These are phyloP conservation scores for Fusarium goolgardi DNA, from an alignment of 2,329 filamentous ascomycete species.

Conservation along the genomic window DNA sequence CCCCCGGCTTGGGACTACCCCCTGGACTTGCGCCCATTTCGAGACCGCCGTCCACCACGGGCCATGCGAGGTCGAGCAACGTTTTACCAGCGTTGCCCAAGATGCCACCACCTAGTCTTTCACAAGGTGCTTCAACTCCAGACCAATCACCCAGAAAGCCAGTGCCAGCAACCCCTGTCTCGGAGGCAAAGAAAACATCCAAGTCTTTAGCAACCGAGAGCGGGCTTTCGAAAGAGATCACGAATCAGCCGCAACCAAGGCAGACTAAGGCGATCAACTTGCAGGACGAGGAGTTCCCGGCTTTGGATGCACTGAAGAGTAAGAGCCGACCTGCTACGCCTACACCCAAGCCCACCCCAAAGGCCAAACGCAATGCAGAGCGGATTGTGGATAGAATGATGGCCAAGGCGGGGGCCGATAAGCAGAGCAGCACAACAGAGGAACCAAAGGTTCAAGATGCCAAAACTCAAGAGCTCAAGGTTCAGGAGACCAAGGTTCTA, in stretches of 20 bases:
- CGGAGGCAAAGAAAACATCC: constrained; percentile 57
- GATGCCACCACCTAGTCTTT: constrained; percentile 43
- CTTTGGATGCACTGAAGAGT: constrained; percentile 60
- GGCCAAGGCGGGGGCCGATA: constrained; percentile 32
- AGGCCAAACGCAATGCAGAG: constrained; percentile 50
- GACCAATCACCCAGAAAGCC: constrained; percentile 50
- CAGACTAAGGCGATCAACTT: constrained; percentile 51
- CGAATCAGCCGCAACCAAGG: constrained; percentile 51
- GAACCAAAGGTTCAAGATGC: constrained; percentile 35
- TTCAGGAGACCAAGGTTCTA: constrained; percentile 27
- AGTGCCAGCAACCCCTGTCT: constrained; percentile 44
- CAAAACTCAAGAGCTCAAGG: constrained; percentile 31
- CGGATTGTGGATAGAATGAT: constrained; percentile 46
- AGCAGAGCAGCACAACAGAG: constrained; percentile 31
- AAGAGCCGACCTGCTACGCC: constrained; percentile 52
- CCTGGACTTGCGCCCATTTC: constrained; percentile 37
- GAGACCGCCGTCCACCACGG: constrained; percentile 38
- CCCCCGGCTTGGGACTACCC: constrained; percentile 49
- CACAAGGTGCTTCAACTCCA: constrained; percentile 48
- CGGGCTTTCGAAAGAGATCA: constrained; percentile 60
- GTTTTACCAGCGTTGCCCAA: constrained; percentile 47
- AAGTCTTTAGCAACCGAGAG: constrained; percentile 60
- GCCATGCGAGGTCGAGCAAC: constrained; percentile 35
- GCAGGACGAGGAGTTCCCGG: constrained; percentile 73
- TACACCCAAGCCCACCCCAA: constrained; percentile 51